A percentile compares a stretch with the other conserved stretches of the same genome.
phyloP scores from a whole-genome alignment of 192 early-diverging fungal species.

The Dissophora globulifera region DNA sequence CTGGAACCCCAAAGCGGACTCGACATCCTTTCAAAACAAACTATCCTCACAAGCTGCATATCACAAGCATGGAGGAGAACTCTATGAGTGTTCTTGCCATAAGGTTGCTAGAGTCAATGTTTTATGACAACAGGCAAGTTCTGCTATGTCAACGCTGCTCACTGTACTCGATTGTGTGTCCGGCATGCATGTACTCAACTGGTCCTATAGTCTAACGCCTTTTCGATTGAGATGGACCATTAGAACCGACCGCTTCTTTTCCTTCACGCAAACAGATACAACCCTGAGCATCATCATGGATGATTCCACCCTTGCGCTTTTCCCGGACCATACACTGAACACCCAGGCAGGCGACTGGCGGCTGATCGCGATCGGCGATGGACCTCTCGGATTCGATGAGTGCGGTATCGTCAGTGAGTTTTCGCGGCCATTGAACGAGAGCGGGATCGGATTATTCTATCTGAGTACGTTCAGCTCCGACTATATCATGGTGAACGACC shows the following conservation, averaged over 20 bases:
- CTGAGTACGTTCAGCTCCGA: constrained; percentile 51
- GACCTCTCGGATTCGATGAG: constrained; percentile 49
- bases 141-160: too few species aligned
- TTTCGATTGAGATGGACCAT: background rate
- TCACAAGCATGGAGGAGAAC: constrained; percentile 48
- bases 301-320: constrained; percentile 28
- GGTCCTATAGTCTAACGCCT: too few species aligned
- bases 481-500: constrained; percentile 50
- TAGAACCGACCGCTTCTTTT: constrained; percentile 47
- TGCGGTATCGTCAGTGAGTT: constrained; percentile 51
- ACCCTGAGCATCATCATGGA: constrained; percentile 52
- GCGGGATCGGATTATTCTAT: constrained; percentile 39
- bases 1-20: constrained; percentile 2
- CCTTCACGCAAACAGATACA: constrained; percentile 47
- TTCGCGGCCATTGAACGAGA: constrained; percentile 26
- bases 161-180: too few species aligned
- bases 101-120: constrained; percentile 33
- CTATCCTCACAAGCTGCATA: constrained; percentile 39
- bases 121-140: constrained; percentile 41
- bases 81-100: constrained; percentile 41
- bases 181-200: too few species aligned
- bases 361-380: constrained; percentile 46
- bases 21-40: constrained; percentile 36
- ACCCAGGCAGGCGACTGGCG: constrained; percentile 49
- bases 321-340: constrained; percentile 46